These are phyloP conservation scores for Gleditsia sinensis DNA, from an alignment of 306 rosid species.

Conservation along the genomic window DNA sequence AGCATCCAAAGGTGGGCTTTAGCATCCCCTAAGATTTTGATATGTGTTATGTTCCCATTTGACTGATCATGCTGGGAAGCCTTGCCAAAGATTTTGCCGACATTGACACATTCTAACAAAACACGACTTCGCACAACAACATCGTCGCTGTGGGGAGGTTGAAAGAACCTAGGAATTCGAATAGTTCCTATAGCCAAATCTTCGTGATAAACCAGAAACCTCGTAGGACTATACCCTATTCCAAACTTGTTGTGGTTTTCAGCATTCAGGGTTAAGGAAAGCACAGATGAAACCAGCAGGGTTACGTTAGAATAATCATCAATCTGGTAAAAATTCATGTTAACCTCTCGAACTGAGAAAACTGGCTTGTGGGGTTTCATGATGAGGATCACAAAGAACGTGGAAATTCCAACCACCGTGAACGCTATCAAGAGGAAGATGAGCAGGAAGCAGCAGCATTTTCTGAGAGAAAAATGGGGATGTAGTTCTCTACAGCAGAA, in stretches of 20 bases:
- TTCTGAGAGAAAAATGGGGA: slow-evolving; percentile 4
- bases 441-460: slow-evolving; percentile 2
- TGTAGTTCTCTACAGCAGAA: neutral
- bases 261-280: slow-evolving; percentile 47
- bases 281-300: slow-evolving; percentile 28
- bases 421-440: neutral
- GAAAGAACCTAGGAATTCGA: slow-evolving; percentile 52
- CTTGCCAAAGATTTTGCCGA: slow-evolving; percentile 34
- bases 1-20: slow-evolving; percentile 45
- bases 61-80: slow-evolving; percentile 30
- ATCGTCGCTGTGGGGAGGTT: slow-evolving; percentile 49
- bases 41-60: slow-evolving; percentile 23
- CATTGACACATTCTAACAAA: slow-evolving; percentile 40
- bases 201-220: slow-evolving; percentile 37
- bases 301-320: neutral
- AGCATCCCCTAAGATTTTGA: slow-evolving; percentile 47
- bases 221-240: slow-evolving; percentile 41
- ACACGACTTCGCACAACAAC: slow-evolving; percentile 38
- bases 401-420: neutral
- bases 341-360: neutral
- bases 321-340: neutral
- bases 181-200: slow-evolving; percentile 45
- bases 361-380: slow-evolving; percentile 13
- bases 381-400: neutral
- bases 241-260: slow-evolving; percentile 52